Evolutionary conservation across 768 basidiomycete species (phyloP).

Genomic region (Pisolithus microcarpus): DNA sequence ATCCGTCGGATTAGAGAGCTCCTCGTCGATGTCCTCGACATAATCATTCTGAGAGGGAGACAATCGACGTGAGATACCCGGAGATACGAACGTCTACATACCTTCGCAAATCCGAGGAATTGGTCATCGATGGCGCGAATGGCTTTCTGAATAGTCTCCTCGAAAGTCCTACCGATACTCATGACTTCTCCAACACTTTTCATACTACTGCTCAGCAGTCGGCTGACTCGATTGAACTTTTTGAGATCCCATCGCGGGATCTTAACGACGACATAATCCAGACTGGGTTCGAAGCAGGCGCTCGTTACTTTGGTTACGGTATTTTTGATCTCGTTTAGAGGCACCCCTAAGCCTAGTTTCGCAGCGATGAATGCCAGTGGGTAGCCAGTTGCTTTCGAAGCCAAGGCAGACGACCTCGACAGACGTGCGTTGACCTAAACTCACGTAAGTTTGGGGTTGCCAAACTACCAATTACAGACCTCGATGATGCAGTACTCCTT

Average conservation of each 20-base stretch:
- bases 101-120: constrained; percentile 89
- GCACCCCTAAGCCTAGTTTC: constrained; percentile 96
- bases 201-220: constrained; percentile 93
- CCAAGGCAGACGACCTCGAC: constrained; percentile 76
- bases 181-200: constrained; percentile 99
- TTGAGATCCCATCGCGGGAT: constrained; percentile 99
- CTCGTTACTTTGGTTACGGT: constrained; percentile 99
- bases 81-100: constrained; percentile 15
- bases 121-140: constrained; percentile 95
- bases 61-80: background rate
- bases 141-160: constrained; percentile 98
- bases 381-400: constrained; percentile 98
- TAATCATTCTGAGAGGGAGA: constrained; percentile 59
- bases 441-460: background rate
- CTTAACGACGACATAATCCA: constrained; percentile 99
- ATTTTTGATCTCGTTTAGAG: constrained; percentile 95
- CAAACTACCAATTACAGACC: constrained; percentile 79
- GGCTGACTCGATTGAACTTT: constrained; percentile 88
- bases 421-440: constrained; percentile 48
- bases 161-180: constrained; percentile 99
- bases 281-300: constrained; percentile 96
- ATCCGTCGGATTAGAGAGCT: constrained; percentile 91
- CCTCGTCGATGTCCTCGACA: constrained; percentile 87
- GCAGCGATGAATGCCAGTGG: constrained; percentile 99
- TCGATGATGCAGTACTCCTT: constrained; percentile 98